These are phyloP conservation scores for Malbranchea zuffiana DNA, from an alignment of 2,329 filamentous ascomycete species.

Conservation along the genomic window DNA sequence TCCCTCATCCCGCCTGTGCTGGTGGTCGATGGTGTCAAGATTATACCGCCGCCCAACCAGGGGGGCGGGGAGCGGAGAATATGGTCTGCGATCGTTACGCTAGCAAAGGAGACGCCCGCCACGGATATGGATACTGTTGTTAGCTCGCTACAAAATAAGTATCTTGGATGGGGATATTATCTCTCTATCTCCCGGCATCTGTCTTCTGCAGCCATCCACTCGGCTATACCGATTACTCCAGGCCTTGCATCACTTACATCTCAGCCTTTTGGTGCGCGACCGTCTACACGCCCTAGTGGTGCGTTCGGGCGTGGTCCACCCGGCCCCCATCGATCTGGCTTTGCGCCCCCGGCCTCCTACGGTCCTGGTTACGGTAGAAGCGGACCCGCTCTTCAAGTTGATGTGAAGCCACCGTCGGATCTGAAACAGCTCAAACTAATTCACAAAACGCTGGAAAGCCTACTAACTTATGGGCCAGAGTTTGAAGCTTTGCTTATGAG, in stretches of 20 bases:
- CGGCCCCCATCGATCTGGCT: constrained; percentile 47
- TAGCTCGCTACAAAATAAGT: constrained; percentile 67
- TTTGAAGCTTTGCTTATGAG: constrained; percentile 92
- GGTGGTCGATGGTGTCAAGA: constrained; percentile 61
- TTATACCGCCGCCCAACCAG: constrained; percentile 47
- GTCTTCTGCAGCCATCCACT: constrained; percentile 59
- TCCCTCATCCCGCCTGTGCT: constrained; percentile 44
- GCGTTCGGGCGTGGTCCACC: constrained; percentile 29
- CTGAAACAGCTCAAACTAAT: constrained; percentile 71
- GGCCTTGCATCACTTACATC: constrained; percentile 41
- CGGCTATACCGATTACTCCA: constrained; percentile 39
- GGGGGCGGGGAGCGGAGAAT: constrained; percentile 52
- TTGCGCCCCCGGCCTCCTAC: constrained; percentile 68
- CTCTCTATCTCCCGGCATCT: constrained; percentile 71
- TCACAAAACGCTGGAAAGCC: constrained; percentile 72
- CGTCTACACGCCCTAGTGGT: constrained; percentile 41
- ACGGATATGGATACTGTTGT: constrained; percentile 75
- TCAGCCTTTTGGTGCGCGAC: constrained; percentile 69
- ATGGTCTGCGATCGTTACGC: constrained; percentile 65
- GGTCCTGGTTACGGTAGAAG: constrained; percentile 38
- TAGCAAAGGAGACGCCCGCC: constrained; percentile 68
- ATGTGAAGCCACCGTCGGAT: constrained; percentile 64
- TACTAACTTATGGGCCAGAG: constrained; percentile 70
- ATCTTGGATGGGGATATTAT: constrained; percentile 75
- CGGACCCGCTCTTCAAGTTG: constrained; percentile 50